A percentile compares a stretch with the other conserved stretches of the same genome.
These are phyloP conservation scores for Tuber aestivum DNA, from an alignment of 495 filamentous ascomycete species.

Conservation along the genomic window DNA sequence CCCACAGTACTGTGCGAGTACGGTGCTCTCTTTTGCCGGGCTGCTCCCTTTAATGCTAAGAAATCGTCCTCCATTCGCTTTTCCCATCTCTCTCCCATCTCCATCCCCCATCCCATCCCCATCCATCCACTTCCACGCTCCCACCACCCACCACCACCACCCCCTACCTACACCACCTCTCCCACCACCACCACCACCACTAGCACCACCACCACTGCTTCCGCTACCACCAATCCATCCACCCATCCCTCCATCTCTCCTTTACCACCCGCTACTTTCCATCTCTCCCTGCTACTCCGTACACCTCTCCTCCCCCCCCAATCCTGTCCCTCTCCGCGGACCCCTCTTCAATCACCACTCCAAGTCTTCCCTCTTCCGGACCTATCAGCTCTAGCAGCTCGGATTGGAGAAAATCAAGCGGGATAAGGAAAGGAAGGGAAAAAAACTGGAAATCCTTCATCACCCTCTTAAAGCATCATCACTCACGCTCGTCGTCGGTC, in stretches of 20 bases:
- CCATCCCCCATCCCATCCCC: neutral
- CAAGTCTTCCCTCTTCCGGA: neutral
- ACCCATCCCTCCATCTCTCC: neutral
- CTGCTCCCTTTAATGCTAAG: neutral
- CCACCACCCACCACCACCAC: neutral
- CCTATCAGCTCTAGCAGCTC: neutral
- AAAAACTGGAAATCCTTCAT: neutral
- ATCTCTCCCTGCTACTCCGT: neutral
- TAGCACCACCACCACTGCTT: neutral
- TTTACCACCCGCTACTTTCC: neutral
- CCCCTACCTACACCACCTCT: neutral
- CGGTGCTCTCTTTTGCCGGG: neutral
- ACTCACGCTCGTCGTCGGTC: conserved; percentile 2
- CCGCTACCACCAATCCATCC: conserved; percentile 1
- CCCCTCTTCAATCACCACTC: neutral
- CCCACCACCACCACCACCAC: neutral
- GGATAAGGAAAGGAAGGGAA: neutral
- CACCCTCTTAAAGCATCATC: neutral
- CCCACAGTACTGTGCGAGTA: neutral
- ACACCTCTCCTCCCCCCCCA: neutral
- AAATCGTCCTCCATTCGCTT: neutral
- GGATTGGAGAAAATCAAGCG: neutral
- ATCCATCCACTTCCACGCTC: neutral
- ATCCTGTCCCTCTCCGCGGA: neutral
- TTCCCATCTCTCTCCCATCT: neutral